Evolutionary conservation across 148 eudicot species (phyloP).

Genomic region (Mesembryanthemum crystallinum): DNA sequence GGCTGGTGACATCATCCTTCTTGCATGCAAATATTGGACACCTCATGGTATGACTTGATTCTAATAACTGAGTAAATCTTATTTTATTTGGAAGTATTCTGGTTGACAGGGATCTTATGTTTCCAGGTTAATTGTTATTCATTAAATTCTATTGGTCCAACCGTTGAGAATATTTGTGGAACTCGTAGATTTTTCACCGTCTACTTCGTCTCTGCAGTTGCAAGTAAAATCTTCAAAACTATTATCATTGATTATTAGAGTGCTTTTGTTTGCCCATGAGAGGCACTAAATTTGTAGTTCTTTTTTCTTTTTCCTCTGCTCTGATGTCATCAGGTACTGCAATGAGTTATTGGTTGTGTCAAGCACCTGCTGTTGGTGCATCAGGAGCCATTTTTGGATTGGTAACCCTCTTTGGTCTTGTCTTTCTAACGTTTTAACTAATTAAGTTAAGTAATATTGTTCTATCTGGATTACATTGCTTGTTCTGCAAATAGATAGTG

Average conservation of each 20-base stretch:
- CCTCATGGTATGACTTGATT: conserved; percentile 56
- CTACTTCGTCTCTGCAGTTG: conserved; percentile 67
- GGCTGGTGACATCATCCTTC: conserved; percentile 72
- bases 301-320: conserved; percentile 22
- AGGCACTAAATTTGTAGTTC: not conserved
- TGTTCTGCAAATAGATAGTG: not conserved
- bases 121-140: conserved; percentile 83
- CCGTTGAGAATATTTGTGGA: conserved; percentile 68
- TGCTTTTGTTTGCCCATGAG: conserved; percentile 5
- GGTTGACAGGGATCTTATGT: conserved; percentile 5
- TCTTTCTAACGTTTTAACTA: not conserved
- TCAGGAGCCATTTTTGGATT: conserved; percentile 92
- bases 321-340: conserved; percentile 51
- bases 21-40: conserved; percentile 85
- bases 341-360: conserved; percentile 74
- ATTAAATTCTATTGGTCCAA: conserved; percentile 73
- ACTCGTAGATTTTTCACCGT: conserved; percentile 64
- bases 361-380: conserved; percentile 82
- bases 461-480: not conserved
- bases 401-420: conserved; percentile 38
- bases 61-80: not conserved
- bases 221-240: conserved; percentile 43
- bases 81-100: not conserved
- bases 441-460: not conserved
- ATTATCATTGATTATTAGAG: not conserved